Evolutionary conservation across 441 rosid species (phyloP).

Genomic region (Erodium trifolium): DNA sequence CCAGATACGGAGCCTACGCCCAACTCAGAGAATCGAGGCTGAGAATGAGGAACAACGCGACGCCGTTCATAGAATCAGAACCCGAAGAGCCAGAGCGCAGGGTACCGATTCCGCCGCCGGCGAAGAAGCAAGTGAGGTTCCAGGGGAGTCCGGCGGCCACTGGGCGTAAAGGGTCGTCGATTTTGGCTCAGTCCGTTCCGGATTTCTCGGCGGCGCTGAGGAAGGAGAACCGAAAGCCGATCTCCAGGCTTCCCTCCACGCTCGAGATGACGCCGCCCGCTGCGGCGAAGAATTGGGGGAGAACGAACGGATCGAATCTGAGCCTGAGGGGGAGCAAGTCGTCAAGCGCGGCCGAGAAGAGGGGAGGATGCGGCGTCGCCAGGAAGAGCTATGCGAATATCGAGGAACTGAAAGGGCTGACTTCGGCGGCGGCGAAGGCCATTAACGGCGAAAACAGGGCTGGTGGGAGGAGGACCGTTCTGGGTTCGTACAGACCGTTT

Average conservation of each 20-base stretch:
- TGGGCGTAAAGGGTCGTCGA: slow-evolving; percentile 7
- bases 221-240: neutral
- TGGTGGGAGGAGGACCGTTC: neutral
- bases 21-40: neutral
- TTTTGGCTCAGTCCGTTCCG: slow-evolving; percentile 17
- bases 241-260: neutral
- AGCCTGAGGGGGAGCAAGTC: neutral
- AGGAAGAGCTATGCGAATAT: neutral
- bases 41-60: neutral
- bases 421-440: neutral
- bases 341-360: neutral
- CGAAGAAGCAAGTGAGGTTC: slow-evolving; percentile 20
- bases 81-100: neutral
- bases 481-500: neutral
- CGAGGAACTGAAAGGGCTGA: neutral
- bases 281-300: neutral
- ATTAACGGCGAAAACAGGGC: neutral
- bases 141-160: slow-evolving; percentile 2
- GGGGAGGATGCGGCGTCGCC: neutral
- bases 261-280: neutral
- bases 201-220: slow-evolving; percentile 12
- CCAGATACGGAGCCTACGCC: slow-evolving; percentile 11
- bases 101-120: slow-evolving; percentile 10
- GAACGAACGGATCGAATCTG: slow-evolving; percentile 11
- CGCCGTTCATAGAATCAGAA: neutral